Conservation (phyloP, 2,329 filamentous ascomycete genomes). For the Lecanoromycetidae sp. region DNA sequence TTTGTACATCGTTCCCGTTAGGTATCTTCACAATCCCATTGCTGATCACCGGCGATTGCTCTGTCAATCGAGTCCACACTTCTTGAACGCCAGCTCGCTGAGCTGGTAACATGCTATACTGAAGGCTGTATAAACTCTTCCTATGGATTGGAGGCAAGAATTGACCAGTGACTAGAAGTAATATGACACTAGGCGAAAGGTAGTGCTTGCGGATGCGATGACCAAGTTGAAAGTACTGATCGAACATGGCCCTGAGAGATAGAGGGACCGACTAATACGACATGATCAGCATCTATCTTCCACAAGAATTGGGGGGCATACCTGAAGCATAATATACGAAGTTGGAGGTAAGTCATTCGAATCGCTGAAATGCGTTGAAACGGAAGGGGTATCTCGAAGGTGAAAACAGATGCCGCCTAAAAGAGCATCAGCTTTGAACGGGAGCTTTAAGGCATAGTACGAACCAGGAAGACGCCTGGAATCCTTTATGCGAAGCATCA, state of each 20-base stretch:
- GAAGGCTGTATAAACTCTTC: slow-evolving; percentile 86
- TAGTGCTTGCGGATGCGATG: slow-evolving; percentile 92
- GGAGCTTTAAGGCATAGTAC: slow-evolving; percentile 21
- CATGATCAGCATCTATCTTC: neutral
- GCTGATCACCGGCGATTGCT: slow-evolving; percentile 19
- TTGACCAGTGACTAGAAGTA: slow-evolving; percentile 77
- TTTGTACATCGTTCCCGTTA: slow-evolving; percentile 3
- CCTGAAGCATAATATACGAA: slow-evolving; percentile 78
- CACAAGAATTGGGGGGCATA: slow-evolving; percentile 28
- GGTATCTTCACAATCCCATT: slow-evolving; percentile 8
- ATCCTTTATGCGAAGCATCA: slow-evolving; percentile 94
- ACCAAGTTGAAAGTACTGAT: slow-evolving; percentile 92
- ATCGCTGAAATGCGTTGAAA: slow-evolving; percentile 23
- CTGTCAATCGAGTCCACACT: slow-evolving; percentile 65
- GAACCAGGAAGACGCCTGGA: slow-evolving; percentile 72
- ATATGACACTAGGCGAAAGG: slow-evolving; percentile 72
- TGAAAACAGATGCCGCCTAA: slow-evolving; percentile 78
- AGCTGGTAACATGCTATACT: slow-evolving; percentile 94
- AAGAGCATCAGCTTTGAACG: slow-evolving; percentile 8
- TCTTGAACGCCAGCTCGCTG: slow-evolving; percentile 67
- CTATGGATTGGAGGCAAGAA: slow-evolving; percentile 93
- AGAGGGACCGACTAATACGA: slow-evolving; percentile 64
- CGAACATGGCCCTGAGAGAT: slow-evolving; percentile 84
- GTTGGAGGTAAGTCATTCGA: slow-evolving; percentile 45
- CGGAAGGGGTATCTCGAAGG: slow-evolving; percentile 58